Percentiles rank a stretch among this genome's conserved stretches.
Evolutionary conservation across 1,139 yeast genomes (phyloP).

Genomic region (Suhomyces bribrorum): DNA sequence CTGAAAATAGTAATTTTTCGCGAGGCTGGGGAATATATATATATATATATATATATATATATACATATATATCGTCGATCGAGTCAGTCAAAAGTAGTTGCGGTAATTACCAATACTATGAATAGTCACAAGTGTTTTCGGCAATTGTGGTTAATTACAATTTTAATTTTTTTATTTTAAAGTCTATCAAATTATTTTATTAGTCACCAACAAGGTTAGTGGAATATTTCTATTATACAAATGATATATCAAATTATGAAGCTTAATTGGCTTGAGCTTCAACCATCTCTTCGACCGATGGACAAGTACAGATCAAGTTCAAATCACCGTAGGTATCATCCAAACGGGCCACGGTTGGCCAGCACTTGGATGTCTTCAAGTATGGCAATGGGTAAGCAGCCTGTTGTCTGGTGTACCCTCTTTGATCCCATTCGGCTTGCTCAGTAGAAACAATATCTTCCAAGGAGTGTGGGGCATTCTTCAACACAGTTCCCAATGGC

Average conservation of each 20-base stretch:
- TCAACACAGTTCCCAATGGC: slow-evolving; percentile 68
- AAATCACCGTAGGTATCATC: slow-evolving; percentile 95
- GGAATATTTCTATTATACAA: slow-evolving; percentile 4
- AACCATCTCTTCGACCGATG: slow-evolving; percentile 71
- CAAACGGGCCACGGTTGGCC: slow-evolving; percentile 93
- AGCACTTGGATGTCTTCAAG: slow-evolving; percentile 74
- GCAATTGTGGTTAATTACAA: too few species aligned
- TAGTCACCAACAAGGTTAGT: background rate
- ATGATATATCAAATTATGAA: background rate
- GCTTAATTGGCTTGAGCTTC: slow-evolving; percentile 13
- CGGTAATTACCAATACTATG: too few species aligned
- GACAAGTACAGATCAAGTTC: slow-evolving; percentile 92
- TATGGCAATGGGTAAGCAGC: slow-evolving; percentile 89
- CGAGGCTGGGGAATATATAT: background rate
- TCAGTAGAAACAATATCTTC: slow-evolving; percentile 66
- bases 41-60: too few species aligned
- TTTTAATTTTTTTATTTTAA: too few species aligned
- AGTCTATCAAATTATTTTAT: background rate
- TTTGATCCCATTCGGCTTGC: slow-evolving; percentile 65
- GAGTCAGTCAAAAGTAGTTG: too few species aligned
- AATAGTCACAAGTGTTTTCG: too few species aligned
- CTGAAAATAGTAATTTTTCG: background rate
- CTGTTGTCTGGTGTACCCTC: slow-evolving; percentile 89
- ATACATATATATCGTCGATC: too few species aligned
- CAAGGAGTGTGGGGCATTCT: slow-evolving; percentile 91